Evolutionary conservation across 108 stramenopile species (phyloP).

Genomic region (Asterionellopsis glacialis): DNA sequence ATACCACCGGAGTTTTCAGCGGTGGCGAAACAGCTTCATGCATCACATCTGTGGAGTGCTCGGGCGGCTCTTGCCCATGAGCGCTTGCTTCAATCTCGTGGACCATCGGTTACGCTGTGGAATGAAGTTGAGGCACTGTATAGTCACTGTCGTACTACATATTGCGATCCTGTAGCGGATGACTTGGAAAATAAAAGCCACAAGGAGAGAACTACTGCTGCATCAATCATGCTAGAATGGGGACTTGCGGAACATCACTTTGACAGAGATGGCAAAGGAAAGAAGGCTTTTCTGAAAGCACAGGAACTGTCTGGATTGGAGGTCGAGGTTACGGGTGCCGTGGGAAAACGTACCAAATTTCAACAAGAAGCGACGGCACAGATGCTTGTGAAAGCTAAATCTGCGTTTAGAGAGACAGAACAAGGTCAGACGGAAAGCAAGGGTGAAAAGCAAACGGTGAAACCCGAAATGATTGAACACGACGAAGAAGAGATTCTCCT

Average conservation of each 20-base stretch:
- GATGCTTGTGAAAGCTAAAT: conserved; percentile 72
- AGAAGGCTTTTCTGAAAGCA: conserved; percentile 53
- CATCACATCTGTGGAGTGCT: conserved; percentile 51
- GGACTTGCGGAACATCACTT: conserved; percentile 87
- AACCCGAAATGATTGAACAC: conserved; percentile 24
- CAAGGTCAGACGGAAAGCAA: not conserved
- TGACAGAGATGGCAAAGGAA: conserved; percentile 43
- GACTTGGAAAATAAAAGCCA: conserved; percentile 11
- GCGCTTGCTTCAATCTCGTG: conserved; percentile 57
- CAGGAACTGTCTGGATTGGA: conserved; percentile 49
- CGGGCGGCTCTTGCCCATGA: conserved; percentile 69
- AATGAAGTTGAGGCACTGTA: conserved; percentile 32
- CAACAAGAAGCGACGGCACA: conserved; percentile 82
- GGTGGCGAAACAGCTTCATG: conserved; percentile 18
- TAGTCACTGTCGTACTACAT: conserved; percentile 5
- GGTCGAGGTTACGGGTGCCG: conserved; percentile 79
- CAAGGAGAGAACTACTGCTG: conserved; percentile 13
- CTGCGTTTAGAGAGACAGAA: conserved; percentile 11
- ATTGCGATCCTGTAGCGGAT: conserved; percentile 6
- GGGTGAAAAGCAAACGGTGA: conserved; percentile 1
- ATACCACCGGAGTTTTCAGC: not conserved
- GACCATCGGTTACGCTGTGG: conserved; percentile 59
- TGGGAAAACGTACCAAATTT: conserved; percentile 89
- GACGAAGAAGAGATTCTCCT: conserved; percentile 80
- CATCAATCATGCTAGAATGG: conserved; percentile 73